phyloP scores from a whole-genome alignment of 2,329 filamentous ascomycete species.

The Diplodia corticola region DNA sequence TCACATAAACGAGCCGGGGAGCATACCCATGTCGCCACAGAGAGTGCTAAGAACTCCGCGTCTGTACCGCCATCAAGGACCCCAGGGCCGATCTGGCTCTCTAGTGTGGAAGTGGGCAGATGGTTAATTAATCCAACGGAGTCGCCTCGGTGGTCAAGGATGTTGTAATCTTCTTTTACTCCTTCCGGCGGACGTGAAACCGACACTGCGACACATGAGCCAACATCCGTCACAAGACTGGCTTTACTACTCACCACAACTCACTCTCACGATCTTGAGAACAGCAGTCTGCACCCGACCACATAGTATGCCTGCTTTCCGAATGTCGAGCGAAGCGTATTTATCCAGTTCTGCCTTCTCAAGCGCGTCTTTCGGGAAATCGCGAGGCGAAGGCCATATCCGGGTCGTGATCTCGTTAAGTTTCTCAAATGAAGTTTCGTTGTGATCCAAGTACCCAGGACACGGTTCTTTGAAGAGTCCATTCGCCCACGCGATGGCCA shows the following conservation, averaged over 20 bases:
- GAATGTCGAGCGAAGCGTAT: not conserved
- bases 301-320: not conserved
- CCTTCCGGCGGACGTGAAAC: not conserved
- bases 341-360: not conserved
- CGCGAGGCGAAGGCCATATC: not conserved
- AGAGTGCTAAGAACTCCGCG: not conserved
- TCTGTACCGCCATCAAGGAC: not conserved
- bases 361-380: not conserved
- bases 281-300: not conserved
- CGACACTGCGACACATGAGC: not conserved
- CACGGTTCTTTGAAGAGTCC: not conserved
- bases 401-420: not conserved
- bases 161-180: not conserved
- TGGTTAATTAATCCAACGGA: not conserved
- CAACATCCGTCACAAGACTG: rapidly evolving
- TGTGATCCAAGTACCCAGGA: not conserved
- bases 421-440: not conserved
- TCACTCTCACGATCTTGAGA: not conserved
- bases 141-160: not conserved
- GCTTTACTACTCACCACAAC: not conserved
- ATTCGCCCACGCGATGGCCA: not conserved
- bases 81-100: not conserved
- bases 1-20: too few species aligned
- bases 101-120: not conserved
- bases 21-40: not conserved